phyloP scores from a whole-genome alignment of 2,329 filamentous ascomycete genomes.

The Stagonosporopsis rhizophila region DNA sequence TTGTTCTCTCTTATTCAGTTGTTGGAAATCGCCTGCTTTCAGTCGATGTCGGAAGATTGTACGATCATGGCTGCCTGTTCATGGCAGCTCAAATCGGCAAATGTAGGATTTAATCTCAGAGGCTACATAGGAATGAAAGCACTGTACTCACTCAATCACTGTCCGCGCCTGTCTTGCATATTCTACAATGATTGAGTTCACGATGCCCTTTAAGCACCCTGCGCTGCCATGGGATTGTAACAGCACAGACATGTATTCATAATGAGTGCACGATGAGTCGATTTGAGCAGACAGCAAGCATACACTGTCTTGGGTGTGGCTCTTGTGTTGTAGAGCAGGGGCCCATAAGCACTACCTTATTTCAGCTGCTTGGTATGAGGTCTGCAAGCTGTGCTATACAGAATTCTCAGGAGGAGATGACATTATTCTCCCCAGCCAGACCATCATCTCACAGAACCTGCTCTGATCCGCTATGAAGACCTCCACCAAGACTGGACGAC shows the following conservation, averaged over 20 bases:
- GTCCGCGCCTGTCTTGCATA: conserved; percentile 1
- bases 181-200: conserved; percentile 1
- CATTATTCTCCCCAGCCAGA: no score
- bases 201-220: not conserved
- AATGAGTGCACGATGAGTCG: conserved; percentile 19
- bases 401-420: no score
- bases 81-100: conserved; percentile 42
- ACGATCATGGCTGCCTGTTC: conserved; percentile 33
- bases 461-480: not conserved
- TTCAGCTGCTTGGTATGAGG: not conserved
- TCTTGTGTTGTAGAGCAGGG: not conserved
- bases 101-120: conserved; percentile 35
- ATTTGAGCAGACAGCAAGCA: not conserved
- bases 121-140: conserved; percentile 2
- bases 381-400: no score
- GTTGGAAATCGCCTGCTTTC: conserved; percentile 21
- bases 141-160: conserved; percentile 12
- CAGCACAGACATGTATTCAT: not conserved
- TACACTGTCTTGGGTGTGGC: not conserved
- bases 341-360: not conserved
- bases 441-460: not conserved
- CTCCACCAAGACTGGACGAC: not conserved
- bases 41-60: conserved; percentile 42
- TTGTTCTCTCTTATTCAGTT: conserved; percentile 5
- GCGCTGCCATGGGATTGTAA: not conserved